Conservation (phyloP, 2,329 filamentous ascomycete genomes). For the Tolypocladium guangdongense region DNA sequence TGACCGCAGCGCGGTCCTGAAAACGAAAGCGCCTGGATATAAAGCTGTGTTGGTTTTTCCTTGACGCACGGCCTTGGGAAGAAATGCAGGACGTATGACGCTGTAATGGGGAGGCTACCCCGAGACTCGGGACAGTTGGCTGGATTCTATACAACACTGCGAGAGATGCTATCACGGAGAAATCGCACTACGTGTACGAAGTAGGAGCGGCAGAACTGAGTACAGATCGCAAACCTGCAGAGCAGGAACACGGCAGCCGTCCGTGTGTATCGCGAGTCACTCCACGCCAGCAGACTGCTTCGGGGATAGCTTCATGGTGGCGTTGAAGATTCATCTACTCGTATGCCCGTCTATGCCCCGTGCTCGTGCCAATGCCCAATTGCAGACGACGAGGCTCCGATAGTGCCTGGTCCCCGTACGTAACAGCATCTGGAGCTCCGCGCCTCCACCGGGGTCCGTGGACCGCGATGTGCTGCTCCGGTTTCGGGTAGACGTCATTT, state of each 20-base stretch:
- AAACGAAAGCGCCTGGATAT: too few relatives aligned
- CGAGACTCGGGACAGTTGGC: not conserved
- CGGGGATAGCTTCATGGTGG: not conserved
- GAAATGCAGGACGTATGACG: not conserved
- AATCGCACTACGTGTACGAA: too few relatives aligned
- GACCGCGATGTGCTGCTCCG: not conserved
- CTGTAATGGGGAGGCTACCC: not conserved
- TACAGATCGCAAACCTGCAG: too few relatives aligned
- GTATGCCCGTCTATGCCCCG: too few relatives aligned
- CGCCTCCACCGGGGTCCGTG: constrained; percentile 1
- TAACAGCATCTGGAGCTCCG: not conserved
- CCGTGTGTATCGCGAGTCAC: too few relatives aligned
- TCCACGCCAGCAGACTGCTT: not conserved
- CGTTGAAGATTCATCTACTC: not conserved
- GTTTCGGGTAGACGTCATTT: not conserved
- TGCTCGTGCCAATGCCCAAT: not conserved
- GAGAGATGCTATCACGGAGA: not conserved
- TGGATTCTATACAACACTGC: not conserved
- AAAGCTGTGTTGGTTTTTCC: not conserved
- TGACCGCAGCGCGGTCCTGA: too few relatives aligned
- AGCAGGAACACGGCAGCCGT: too few relatives aligned
- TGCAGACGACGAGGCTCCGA: not conserved
- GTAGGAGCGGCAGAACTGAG: too few relatives aligned
- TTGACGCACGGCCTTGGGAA: not conserved
- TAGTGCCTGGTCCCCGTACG: not conserved